phyloP scores from a whole-genome alignment of 2,329 filamentous ascomycete species.

The Cadophora luteo-olivacea region DNA sequence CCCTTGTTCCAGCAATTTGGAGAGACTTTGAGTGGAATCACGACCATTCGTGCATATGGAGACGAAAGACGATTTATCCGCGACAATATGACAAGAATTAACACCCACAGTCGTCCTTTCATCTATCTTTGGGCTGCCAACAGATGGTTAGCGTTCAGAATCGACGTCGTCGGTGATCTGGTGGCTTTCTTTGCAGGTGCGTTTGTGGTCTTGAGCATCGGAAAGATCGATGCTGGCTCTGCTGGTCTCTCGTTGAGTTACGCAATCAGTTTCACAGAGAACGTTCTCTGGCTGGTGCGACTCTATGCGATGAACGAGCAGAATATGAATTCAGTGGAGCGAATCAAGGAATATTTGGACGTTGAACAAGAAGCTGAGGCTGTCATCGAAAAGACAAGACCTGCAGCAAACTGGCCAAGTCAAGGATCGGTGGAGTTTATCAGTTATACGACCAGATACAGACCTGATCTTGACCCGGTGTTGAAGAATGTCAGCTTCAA shows the following conservation, averaged over 20 bases:
- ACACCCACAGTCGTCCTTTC: slow-evolving; percentile 90
- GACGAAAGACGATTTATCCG: slow-evolving; percentile 92
- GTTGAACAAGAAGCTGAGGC: slow-evolving; percentile 90
- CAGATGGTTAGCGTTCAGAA: slow-evolving; percentile 92
- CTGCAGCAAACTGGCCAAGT: slow-evolving; percentile 82
- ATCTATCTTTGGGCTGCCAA: slow-evolving; percentile 97
- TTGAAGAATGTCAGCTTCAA: slow-evolving; percentile 85
- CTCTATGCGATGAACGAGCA: slow-evolving; percentile 96
- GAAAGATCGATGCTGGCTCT: slow-evolving; percentile 85
- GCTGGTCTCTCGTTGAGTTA: slow-evolving; percentile 95
- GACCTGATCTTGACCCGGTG: slow-evolving; percentile 85
- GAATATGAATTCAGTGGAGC: slow-evolving; percentile 99
- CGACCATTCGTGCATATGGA: slow-evolving; percentile 95
- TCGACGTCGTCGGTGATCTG: slow-evolving; percentile 87
- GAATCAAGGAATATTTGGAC: slow-evolving; percentile 95
- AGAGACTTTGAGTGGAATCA: slow-evolving; percentile 92
- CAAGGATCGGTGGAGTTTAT: slow-evolving; percentile 87
- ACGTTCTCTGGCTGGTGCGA: slow-evolving; percentile 93
- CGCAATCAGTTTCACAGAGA: slow-evolving; percentile 95
- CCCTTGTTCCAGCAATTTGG: slow-evolving; percentile 98
- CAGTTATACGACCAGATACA: slow-evolving; percentile 87
- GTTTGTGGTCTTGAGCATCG: slow-evolving; percentile 86
- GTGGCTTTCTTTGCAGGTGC: slow-evolving; percentile 93
- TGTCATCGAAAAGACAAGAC: slow-evolving; percentile 79
- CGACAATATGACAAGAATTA: slow-evolving; percentile 87